These are phyloP conservation scores for Thuja plicata DNA, from an alignment of 83 land plant species.

Conservation along the genomic window DNA sequence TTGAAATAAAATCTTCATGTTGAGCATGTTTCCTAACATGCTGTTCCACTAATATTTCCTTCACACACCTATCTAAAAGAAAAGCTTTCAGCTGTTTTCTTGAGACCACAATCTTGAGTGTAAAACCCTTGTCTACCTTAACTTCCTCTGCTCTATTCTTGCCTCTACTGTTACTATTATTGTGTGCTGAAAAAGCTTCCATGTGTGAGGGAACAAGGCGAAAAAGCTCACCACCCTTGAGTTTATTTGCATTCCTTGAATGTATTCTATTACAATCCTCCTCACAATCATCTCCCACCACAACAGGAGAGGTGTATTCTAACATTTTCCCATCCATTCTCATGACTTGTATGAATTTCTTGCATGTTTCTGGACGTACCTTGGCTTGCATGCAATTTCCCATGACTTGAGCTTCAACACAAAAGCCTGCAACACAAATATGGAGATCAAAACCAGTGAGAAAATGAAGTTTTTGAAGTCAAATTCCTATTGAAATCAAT, in stretches of 20 bases:
- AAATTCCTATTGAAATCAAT: no score
- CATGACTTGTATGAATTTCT: no score
- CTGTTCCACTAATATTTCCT: not conserved
- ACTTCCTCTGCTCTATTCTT: not conserved
- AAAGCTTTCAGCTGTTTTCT: not conserved
- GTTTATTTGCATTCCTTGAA: not conserved
- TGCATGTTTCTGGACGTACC: no score
- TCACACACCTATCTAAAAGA: not conserved
- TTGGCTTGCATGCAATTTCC: no score
- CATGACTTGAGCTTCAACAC: no score
- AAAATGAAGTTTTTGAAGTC: no score
- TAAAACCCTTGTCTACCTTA: not conserved
- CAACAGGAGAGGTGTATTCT: not conserved
- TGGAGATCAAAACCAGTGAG: no score
- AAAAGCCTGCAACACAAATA: no score
- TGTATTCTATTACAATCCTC: no score
- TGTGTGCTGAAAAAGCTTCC: not conserved
- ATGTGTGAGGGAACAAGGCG: not conserved
- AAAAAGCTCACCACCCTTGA: not conserved
- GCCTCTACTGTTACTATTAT: not conserved
- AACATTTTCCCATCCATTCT: not conserved
- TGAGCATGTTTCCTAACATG: not conserved
- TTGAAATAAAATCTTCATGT: not conserved
- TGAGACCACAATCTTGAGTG: not conserved
- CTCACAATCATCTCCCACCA: not conserved